Evolutionary conservation across 768 basidiomycete species (phyloP).

Genomic region (Lyophyllum decastes): DNA sequence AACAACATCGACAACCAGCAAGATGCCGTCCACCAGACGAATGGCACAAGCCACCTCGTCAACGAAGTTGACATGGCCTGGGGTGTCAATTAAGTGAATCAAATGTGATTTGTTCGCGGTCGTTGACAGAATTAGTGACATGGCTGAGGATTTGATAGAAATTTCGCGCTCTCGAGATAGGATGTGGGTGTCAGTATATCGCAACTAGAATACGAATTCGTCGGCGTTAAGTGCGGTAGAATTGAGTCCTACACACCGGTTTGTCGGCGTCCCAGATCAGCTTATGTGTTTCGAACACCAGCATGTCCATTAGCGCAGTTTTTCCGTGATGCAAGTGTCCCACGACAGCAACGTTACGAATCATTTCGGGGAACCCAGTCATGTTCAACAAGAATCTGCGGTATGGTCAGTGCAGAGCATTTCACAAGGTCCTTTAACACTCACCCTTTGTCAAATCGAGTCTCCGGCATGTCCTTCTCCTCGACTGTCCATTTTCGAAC

Average conservation of each 20-base stretch:
- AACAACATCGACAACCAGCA: constrained; percentile 96
- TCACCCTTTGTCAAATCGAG: constrained; percentile 96
- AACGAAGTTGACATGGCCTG: constrained; percentile 98
- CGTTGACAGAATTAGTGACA: constrained; percentile 86
- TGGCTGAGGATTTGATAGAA: constrained; percentile 95
- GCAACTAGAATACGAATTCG: constrained; percentile 51
- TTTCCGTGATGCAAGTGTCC: constrained; percentile 99
- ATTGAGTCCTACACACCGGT: constrained; percentile 53
- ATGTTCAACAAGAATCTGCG: constrained; percentile 88
- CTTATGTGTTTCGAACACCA: constrained; percentile 96
- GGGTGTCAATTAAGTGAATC: constrained; percentile 93
- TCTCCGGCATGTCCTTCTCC: constrained; percentile 94
- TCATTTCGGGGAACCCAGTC: constrained; percentile 89
- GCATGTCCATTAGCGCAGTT: constrained; percentile 95
- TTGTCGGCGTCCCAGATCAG: constrained; percentile 91
- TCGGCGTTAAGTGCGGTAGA: background rate
- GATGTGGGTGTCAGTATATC: constrained; percentile 95
- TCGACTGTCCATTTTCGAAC: constrained; percentile 93
- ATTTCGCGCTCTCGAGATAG: constrained; percentile 87
- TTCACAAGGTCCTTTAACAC: constrained; percentile 26
- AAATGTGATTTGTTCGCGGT: constrained; percentile 92
- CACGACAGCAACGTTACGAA: constrained; percentile 94
- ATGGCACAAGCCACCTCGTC: constrained; percentile 93
- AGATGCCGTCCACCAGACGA: constrained; percentile 85
- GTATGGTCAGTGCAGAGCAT: constrained; percentile 4